Conservation (phyloP, 2,329 filamentous ascomycete species). For the Penicillium concentricum region DNA sequence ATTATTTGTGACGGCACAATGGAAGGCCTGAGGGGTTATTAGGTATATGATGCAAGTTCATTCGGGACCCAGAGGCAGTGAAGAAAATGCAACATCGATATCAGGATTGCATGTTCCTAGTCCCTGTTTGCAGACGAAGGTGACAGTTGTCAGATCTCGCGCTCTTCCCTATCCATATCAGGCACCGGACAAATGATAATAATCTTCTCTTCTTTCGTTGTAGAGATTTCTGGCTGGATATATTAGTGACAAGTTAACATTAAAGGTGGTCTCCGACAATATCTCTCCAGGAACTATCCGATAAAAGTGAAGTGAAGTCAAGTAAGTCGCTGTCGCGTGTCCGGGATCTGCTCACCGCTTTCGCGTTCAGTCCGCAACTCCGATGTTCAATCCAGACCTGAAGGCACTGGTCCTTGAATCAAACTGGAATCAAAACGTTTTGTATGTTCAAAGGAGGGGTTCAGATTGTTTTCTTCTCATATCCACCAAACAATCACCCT, state of each 20-base stretch:
- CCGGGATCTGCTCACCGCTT: background rate
- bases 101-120: background rate
- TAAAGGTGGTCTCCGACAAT: no score
- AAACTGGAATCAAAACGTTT: background rate
- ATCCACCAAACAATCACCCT: background rate
- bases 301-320: background rate
- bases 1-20: background rate
- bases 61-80: background rate
- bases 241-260: background rate
- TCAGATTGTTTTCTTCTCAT: background rate
- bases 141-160: background rate
- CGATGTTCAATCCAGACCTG: background rate
- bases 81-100: background rate
- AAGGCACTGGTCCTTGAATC: background rate
- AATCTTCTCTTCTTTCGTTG: background rate
- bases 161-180: background rate
- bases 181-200: background rate
- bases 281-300: no score
- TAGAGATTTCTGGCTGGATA: no score
- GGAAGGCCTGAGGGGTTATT: background rate
- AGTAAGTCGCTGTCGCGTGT: background rate
- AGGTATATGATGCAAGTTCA: background rate
- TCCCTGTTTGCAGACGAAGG: background rate
- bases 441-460: background rate
- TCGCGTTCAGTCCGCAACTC: slow-evolving; percentile 5